Percentiles rank a stretch among this genome's conserved stretches.
Evolutionary conservation across 768 basidiomycete species (phyloP).

Genomic region (Leccinum uliginosum): DNA sequence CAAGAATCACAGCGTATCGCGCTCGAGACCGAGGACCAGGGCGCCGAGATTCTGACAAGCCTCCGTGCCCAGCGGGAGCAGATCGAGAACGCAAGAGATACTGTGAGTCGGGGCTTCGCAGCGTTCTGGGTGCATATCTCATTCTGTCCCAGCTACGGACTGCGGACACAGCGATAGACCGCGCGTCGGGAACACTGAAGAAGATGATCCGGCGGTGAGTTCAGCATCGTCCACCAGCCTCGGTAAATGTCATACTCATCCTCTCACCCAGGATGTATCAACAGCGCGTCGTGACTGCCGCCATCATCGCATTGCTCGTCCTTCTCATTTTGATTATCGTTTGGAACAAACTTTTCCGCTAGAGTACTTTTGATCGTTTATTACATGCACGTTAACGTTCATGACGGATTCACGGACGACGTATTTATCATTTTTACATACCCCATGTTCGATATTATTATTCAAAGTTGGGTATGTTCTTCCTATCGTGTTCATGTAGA

Average conservation of each 20-base stretch:
- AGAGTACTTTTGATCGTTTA: constrained; percentile 13
- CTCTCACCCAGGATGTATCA: constrained; percentile 83
- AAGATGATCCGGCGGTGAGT: constrained; percentile 93
- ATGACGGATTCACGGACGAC: constrained; percentile 11
- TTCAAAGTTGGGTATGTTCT: neutral
- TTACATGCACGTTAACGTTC: constrained; percentile 14
- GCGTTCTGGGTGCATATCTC: neutral
- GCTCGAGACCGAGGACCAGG: constrained; percentile 93
- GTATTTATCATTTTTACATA: constrained; percentile 28
- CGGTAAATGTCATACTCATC: constrained; percentile 10
- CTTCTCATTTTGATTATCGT: constrained; percentile 77
- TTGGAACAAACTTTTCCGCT: constrained; percentile 69
- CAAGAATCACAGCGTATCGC: constrained; percentile 91
- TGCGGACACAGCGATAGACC: constrained; percentile 86
- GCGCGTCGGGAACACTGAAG: constrained; percentile 87
- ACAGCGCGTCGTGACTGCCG: constrained; percentile 83
- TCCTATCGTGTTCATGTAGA: constrained; percentile 28
- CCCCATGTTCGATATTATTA: neutral
- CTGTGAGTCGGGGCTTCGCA: constrained; percentile 44
- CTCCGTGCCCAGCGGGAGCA: constrained; percentile 87
- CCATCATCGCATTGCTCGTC: constrained; percentile 81
- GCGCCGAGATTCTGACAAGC: constrained; percentile 86
- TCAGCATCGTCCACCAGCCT: neutral
- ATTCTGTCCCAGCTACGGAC: constrained; percentile 57
- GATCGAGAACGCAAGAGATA: constrained; percentile 89